Base-by-base conservation (phyloP, 768 basidiomycete genomes). In the Suillus paluster region DNA sequence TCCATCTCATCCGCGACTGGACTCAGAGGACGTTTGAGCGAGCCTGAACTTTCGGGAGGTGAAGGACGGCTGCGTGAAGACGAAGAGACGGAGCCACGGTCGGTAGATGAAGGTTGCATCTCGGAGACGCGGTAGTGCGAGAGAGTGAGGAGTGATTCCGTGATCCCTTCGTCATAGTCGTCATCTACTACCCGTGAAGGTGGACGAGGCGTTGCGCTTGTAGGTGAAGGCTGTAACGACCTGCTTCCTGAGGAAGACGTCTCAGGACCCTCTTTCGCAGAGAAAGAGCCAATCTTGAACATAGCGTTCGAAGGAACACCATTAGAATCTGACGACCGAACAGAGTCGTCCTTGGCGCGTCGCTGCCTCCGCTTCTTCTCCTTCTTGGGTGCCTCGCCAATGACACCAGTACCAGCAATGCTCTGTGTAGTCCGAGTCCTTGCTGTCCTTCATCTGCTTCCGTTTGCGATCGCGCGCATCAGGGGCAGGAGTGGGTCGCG, bases 161-260 rank as follows among this genome's bases (percentile, higher is more conserved):
- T 87, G n/a, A 88, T 91, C 27, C 90, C 92, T 73, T 95, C 95
- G 67, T 99, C 95, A 67, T 97, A 97, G 68, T 97, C 92, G 67
- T 99, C 95, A 69, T 97, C 94, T 19, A 96, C 83, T 2, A 84
- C 77, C 8, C 95, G 83, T 12, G 86, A 79, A 8, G 89, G 87
- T 19, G 86, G 83, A 41, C 84, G 76, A 57, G 86, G 83, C 8
- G 83, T 81, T 21, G 80, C 83, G 61, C 82, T 85, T 2, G 85
- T 91, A 1, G 91, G 90, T 34, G 88, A 91, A 2, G 89, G 90
- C 66, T 90, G 90, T 44, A 87, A 79, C 1, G 89, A 91, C 33
- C 89, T 78, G 57, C 74, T 80, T 1, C 84, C 83, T 9, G 90
- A 91, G 70, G 89, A 90, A 60, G 80, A 75, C 21, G 85, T 82